Conservation (phyloP, 768 basidiomycete species). For the Pleurotus eryngii region DNA sequence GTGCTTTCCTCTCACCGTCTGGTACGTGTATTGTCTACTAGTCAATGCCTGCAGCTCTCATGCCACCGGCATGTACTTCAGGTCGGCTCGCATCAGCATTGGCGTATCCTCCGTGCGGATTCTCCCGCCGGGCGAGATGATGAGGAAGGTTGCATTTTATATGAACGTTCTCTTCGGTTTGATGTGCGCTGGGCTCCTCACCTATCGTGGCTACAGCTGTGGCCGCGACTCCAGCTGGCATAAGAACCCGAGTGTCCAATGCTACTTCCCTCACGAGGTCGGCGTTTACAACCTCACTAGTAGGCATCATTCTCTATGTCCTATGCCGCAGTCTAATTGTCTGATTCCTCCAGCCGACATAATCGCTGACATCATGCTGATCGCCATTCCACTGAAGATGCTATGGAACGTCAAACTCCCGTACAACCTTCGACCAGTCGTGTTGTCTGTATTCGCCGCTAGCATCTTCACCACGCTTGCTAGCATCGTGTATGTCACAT, state of each 20-base stretch:
- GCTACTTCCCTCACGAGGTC: not conserved
- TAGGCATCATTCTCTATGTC: not conserved
- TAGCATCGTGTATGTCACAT: not conserved
- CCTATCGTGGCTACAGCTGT: not conserved
- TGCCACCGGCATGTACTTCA: not conserved
- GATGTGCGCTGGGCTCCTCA: not conserved
- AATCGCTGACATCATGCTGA: slow-evolving; percentile 12
- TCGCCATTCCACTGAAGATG: slow-evolving; percentile 12
- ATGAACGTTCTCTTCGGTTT: not conserved
- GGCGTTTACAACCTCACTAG: not conserved
- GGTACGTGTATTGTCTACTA: not conserved
- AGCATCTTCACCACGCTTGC: slow-evolving; percentile 11
- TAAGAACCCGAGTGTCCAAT: not conserved
- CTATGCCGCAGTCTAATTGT: not conserved
- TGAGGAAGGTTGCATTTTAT: not conserved
- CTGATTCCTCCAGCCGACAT: slow-evolving; percentile 10
- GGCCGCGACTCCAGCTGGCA: not conserved
- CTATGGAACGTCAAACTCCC: slow-evolving; percentile 16
- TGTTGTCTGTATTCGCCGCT: slow-evolving; percentile 15
- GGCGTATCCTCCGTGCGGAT: slow-evolving; percentile 15
- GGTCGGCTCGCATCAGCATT: slow-evolving; percentile 16
- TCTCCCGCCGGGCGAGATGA: not conserved
- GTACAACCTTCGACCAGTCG: slow-evolving; percentile 10
- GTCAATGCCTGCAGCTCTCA: not conserved
- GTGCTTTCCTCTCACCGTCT: not conserved